A percentile compares a stretch with the other conserved stretches of the same genome.
Evolutionary conservation across 495 filamentous ascomycete species (phyloP).

Genomic region (Penicillium canescens): DNA sequence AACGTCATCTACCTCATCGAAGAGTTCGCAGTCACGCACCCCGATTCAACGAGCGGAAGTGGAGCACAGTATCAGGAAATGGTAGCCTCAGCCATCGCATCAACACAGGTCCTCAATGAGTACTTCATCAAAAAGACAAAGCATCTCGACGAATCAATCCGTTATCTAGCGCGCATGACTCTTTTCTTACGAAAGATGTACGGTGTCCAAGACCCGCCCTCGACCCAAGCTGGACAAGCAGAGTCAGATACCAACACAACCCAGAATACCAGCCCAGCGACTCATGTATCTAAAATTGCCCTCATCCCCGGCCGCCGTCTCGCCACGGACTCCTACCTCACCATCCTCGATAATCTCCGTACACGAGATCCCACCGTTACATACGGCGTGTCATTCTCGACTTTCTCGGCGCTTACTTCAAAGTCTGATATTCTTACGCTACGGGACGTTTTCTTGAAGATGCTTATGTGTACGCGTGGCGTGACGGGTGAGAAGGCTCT

Average conservation of each 20-base stretch:
- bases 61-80: slow-evolving; percentile 60
- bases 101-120: slow-evolving; percentile 77
- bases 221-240: not conserved
- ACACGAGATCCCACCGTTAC: slow-evolving; percentile 45
- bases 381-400: slow-evolving; percentile 69
- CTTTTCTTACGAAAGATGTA: slow-evolving; percentile 65
- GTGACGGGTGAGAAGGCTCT: slow-evolving; percentile 81
- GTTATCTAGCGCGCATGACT: slow-evolving; percentile 77
- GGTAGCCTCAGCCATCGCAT: slow-evolving; percentile 73
- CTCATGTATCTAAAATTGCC: slow-evolving; percentile 12
- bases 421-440: slow-evolving; percentile 75
- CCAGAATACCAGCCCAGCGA: not conserved
- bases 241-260: slow-evolving; percentile 6
- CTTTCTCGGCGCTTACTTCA: slow-evolving; percentile 69
- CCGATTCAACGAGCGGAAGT: slow-evolving; percentile 29
- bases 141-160: slow-evolving; percentile 78
- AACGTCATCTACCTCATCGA: slow-evolving; percentile 84
- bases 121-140: slow-evolving; percentile 80
- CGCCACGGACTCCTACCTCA: slow-evolving; percentile 66
- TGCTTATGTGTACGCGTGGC: slow-evolving; percentile 81
- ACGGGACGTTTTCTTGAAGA: slow-evolving; percentile 77
- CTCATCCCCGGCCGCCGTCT: slow-evolving; percentile 68
- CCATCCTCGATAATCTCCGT: slow-evolving; percentile 58
- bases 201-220: slow-evolving; percentile 42
- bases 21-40: slow-evolving; percentile 58